phyloP scores from a whole-genome alignment of 2,329 filamentous ascomycete genomes.

The Cephalotrichum gorgonifer region DNA sequence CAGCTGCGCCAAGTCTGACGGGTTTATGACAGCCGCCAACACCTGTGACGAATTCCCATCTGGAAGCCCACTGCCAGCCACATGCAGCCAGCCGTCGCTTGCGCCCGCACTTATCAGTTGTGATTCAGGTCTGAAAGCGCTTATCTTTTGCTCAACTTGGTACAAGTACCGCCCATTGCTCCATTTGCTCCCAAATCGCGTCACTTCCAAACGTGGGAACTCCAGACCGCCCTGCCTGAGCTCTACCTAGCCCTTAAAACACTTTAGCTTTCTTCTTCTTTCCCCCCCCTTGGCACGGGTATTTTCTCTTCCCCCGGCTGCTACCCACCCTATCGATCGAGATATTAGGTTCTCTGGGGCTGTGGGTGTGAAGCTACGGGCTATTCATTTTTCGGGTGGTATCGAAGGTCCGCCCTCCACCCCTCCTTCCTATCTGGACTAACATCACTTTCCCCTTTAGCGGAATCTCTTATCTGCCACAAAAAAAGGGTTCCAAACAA shows the following conservation, averaged over 20 bases:
- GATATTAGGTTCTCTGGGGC: too few species aligned
- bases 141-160: neutral
- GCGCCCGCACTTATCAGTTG: neutral
- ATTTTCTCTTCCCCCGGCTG: neutral
- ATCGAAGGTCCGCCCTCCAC: too few species aligned
- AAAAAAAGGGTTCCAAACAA: too few species aligned
- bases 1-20: too few species aligned
- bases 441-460: too few species aligned
- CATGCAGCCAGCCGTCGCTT: neutral
- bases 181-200: constrained; percentile 3
- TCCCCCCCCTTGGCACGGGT: neutral
- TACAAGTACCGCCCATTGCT: neutral
- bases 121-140: neutral
- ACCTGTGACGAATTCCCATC: too few species aligned
- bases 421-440: too few species aligned
- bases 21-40: too few species aligned
- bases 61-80: neutral
- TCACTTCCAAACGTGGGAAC: neutral
- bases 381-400: too few species aligned
- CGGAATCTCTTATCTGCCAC: too few species aligned
- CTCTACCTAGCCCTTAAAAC: neutral
- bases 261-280: neutral
- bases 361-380: too few species aligned
- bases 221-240: neutral
- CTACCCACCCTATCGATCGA: too few species aligned